Conservation (phyloP, 75 land plant genomes). For the Gnetum montanum region DNA sequence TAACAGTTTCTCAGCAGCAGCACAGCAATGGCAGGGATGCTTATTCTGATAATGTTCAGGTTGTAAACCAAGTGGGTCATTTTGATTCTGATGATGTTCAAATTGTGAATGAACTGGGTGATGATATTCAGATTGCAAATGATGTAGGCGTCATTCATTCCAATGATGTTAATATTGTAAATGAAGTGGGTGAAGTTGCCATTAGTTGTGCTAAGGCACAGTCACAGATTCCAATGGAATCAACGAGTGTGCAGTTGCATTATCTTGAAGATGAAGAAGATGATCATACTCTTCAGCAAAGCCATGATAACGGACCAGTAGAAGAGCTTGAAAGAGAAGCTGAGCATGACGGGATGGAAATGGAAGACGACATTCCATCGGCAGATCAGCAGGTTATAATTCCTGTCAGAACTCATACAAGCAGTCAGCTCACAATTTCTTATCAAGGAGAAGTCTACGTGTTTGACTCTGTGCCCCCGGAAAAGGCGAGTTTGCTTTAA, state of each 20-base stretch:
- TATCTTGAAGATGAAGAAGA: neutral
- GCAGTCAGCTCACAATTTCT: constrained; percentile 80
- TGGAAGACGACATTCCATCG: neutral
- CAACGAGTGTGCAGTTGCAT: neutral
- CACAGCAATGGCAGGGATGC: too few species aligned
- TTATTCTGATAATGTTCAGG: too few species aligned
- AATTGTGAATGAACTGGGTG: too few species aligned
- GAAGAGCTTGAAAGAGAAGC: neutral
- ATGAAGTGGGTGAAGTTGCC: too few species aligned
- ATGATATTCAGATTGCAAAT: too few species aligned
- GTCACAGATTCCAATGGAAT: too few species aligned
- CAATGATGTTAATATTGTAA: too few species aligned
- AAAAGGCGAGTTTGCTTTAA: constrained; percentile 47
- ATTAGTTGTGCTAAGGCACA: too few species aligned
- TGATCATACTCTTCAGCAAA: neutral
- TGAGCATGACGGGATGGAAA: neutral
- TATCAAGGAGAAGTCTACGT: constrained; percentile 89
- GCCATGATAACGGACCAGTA: neutral
- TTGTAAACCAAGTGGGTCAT: too few species aligned
- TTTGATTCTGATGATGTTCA: too few species aligned
- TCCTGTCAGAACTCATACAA: neutral
- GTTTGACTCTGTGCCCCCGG: constrained; percentile 85
- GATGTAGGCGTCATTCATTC: too few species aligned
- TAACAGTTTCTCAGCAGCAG: too few species aligned
- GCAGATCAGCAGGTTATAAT: neutral